Base-by-base conservation (phyloP, 1,284 basidiomycete species). In the Xerocomus minutiporus region DNA sequence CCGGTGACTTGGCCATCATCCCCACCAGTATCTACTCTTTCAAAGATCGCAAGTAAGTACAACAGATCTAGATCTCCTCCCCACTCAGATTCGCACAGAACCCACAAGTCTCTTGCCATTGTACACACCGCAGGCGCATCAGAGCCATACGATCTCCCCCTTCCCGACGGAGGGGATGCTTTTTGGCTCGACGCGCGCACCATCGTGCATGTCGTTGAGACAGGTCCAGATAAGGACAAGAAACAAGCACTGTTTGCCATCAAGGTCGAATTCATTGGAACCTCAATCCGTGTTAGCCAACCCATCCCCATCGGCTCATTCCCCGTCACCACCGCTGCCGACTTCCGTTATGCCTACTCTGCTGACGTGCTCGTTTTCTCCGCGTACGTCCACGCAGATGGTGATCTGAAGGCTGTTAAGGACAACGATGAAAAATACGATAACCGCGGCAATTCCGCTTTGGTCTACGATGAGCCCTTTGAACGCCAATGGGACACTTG, bases 401-500 rank as follows among this genome's bases (percentile, higher is more conserved):
- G 84, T 2, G 79, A 88, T 54, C 73, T 94, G 42, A 79, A 75
- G 34, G 76, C 80, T 6, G 84, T 86, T 12, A 80, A 75, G 55
- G 75, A 81, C 56, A 77, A 86, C 57, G 89, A 94, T 63, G 74
- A 85, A 59, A 76, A 73, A 46, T 91, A 83, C 74, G 83, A 84
- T 54, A 77, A 82, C 53, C 77, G 90, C 9, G 91, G 89, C 4
- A 81, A 83, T 57, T 78, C 79, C 1, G 92, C 88, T 1, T 74
- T 80, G 59, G 88, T 95, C 0, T 96, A 88, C 65, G 91, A 96
- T 59, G 73, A 79, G 46, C 78, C 81, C 1, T 91, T 82, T 64
- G 84, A 83, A 39, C 77, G 93, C 25, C 92, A 96, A 59, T 97
- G 93, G 93, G 93, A 95, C 70, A 85, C 82, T 5, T 96, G 92